Percentiles rank a stretch among this genome's conserved stretches.
phyloP scores from a whole-genome alignment of 2,329 filamentous ascomycete genomes.

The Pestalotiopsis sp. region DNA sequence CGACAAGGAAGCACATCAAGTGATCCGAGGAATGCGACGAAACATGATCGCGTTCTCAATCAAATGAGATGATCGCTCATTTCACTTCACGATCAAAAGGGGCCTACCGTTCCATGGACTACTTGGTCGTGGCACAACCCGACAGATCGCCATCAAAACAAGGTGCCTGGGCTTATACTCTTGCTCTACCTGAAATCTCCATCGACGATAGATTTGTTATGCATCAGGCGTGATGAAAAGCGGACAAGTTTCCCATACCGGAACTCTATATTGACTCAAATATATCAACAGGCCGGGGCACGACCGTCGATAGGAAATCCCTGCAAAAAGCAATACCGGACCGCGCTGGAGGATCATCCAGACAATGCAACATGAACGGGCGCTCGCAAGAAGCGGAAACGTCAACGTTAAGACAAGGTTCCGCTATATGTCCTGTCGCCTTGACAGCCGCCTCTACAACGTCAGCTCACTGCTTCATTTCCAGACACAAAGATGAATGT shows the following conservation, averaged over 20 bases:
- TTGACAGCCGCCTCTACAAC: conserved; percentile 11
- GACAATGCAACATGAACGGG: conserved; percentile 11
- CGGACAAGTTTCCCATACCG: conserved; percentile 10
- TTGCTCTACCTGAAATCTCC: conserved; percentile 10
- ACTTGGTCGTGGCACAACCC: not conserved
- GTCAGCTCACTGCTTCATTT: conserved; percentile 1
- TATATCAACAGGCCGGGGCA: conserved; percentile 3
- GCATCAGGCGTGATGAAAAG: conserved; percentile 4
- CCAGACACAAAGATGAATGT: not conserved
- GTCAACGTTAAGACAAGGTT: conserved; percentile 12
- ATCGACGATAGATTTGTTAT: conserved; percentile 9
- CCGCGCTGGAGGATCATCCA: conserved; percentile 3
- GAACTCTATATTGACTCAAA: conserved; percentile 4
- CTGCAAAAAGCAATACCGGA: conserved; percentile 1
- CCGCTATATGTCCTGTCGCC: conserved; percentile 7
- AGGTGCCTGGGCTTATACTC: conserved; percentile 4
- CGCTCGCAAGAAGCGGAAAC: conserved; percentile 6
- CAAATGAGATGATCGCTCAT: not conserved
- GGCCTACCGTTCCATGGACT: not conserved
- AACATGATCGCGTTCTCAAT: not conserved
- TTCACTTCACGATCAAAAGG: not conserved
- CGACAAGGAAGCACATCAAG: not conserved
- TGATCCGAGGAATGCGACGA: not conserved
- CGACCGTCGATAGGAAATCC: not conserved
- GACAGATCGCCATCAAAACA: not conserved